A percentile compares a stretch with the other conserved stretches of the same genome.
Evolutionary conservation across 768 basidiomycete species (phyloP).

Genomic region (Serendipita vermifera): DNA sequence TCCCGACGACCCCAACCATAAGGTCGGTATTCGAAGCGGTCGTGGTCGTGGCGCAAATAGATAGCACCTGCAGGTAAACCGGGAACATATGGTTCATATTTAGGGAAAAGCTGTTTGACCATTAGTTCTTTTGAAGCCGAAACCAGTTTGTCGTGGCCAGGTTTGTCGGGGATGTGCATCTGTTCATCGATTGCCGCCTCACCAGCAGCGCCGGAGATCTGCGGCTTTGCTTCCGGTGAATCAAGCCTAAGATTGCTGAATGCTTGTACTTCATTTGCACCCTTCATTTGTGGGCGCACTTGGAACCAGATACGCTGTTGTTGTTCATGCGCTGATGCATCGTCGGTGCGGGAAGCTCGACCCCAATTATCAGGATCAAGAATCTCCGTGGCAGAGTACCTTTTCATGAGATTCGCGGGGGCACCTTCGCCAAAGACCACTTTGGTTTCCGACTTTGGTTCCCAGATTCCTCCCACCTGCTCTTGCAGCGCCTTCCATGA

Average conservation of each 20-base stretch:
- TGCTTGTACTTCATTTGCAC: neutral
- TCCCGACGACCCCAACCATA: neutral
- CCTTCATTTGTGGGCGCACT: slow-evolving; percentile 7
- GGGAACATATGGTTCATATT: neutral
- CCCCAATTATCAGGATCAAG: neutral
- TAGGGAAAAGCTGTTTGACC: neutral
- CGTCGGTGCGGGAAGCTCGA: neutral
- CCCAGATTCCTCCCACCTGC: neutral
- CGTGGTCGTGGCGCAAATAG: slow-evolving; percentile 8
- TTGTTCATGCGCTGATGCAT: too few species aligned
- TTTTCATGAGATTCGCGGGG: neutral
- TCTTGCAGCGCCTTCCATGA: neutral
- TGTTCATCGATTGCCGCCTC: too few species aligned
- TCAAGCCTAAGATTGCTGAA: too few species aligned
- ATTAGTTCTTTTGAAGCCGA: neutral
- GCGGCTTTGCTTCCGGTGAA: too few species aligned
- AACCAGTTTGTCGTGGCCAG: neutral
- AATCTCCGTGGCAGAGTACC: slow-evolving; percentile 7
- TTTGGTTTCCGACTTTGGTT: neutral
- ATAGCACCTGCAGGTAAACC: slow-evolving; percentile 2
- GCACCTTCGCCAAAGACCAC: slow-evolving; percentile 5
- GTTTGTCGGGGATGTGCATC: too few species aligned
- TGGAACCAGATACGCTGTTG: slow-evolving; percentile 1
- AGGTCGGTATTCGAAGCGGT: slow-evolving; percentile 4
- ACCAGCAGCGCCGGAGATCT: too few species aligned